These are phyloP conservation scores for Botrytis elliptica DNA, from an alignment of 2,329 filamentous ascomycete genomes.

Conservation along the genomic window DNA sequence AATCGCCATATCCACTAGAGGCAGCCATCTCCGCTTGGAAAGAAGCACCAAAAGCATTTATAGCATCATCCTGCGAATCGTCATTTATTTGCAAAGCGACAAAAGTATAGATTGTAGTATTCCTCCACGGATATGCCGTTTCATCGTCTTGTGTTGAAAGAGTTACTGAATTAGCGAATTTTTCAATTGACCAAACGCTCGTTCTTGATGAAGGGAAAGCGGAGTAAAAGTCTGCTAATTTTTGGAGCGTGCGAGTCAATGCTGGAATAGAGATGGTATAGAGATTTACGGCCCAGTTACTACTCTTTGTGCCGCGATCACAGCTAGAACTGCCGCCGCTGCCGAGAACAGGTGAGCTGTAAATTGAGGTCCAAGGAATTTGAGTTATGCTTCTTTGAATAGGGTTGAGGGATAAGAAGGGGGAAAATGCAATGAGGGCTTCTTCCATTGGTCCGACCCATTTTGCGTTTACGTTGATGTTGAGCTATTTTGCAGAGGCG, in stretches of 20 bases:
- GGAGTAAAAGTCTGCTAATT: background rate
- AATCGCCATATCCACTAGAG: background rate
- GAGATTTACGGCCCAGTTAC: background rate
- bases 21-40: background rate
- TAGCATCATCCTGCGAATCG: background rate
- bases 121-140: background rate
- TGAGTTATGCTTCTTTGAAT: background rate
- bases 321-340: background rate
- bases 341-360: background rate
- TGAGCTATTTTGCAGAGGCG: background rate
- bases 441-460: background rate
- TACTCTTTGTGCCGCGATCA: background rate
- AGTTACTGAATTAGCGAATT: background rate
- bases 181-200: background rate
- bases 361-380: background rate
- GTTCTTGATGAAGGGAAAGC: background rate
- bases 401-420: background rate
- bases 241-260: background rate
- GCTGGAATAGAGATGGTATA: background rate
- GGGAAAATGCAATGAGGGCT: background rate
- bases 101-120: background rate
- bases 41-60: conserved; percentile 2
- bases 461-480: background rate
- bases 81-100: background rate
- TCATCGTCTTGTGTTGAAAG: background rate